A percentile compares a stretch with the other conserved stretches of the same genome.
These are phyloP conservation scores for Lepidium didymum DNA, from an alignment of 345 rosid genomes.

Conservation along the genomic window DNA sequence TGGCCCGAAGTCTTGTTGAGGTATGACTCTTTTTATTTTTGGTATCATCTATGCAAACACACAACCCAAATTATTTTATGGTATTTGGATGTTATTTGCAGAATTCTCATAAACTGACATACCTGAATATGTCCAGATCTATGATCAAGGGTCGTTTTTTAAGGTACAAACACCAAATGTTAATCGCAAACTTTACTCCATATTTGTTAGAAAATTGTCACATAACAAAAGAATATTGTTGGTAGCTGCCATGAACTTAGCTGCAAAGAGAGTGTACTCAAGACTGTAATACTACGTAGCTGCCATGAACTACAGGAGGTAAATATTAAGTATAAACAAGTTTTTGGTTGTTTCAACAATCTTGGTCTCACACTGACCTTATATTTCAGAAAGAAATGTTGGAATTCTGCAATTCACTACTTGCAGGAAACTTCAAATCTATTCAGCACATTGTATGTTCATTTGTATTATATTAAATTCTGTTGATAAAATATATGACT, in stretches of 20 bases:
- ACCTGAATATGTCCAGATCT: slow-evolving; percentile 72
- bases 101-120: slow-evolving; percentile 59
- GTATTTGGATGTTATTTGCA: slow-evolving; percentile 23
- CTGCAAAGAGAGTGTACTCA: slow-evolving; percentile 46
- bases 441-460: too few species aligned
- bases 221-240: not conserved
- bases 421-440: slow-evolving; percentile 31
- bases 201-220: not conserved
- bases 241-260: too few species aligned
- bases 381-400: slow-evolving; percentile 63
- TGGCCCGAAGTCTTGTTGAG: slow-evolving; percentile 59
- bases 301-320: slow-evolving; percentile 79
- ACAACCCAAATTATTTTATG: too few species aligned
- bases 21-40: slow-evolving; percentile 27
- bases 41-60: not conserved
- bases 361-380: not conserved
- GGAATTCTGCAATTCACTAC: slow-evolving; percentile 48
- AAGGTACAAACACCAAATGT: slow-evolving; percentile 35
- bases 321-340: not conserved
- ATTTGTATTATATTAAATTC: not conserved
- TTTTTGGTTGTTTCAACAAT: not conserved
- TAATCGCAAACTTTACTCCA: not conserved
- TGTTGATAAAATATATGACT: not conserved
- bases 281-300: slow-evolving; percentile 69
- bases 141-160: slow-evolving; percentile 70